Evolutionary conservation across 1,284 basidiomycete species (phyloP).

Genomic region (Xerocomus amazonicus): DNA sequence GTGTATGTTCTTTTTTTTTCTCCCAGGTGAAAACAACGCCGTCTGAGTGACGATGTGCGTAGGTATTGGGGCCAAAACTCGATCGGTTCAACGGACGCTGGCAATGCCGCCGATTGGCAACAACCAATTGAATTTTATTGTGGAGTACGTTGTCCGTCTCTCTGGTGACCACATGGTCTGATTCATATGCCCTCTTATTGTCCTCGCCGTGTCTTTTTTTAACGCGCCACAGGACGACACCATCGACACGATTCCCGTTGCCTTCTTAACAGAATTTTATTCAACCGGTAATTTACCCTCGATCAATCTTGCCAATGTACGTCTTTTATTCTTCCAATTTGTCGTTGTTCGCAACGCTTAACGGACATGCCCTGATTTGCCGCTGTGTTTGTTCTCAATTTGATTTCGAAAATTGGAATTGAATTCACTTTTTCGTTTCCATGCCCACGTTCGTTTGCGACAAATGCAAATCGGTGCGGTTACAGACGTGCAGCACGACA

Average conservation of each 20-base stretch:
- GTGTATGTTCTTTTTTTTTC: conserved; percentile 18
- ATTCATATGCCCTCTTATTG: background rate
- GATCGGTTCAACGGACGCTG: conserved; percentile 17
- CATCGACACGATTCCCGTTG: conserved; percentile 46
- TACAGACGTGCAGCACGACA: conserved; percentile 48
- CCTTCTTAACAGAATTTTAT: conserved; percentile 59
- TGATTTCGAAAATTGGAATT: background rate
- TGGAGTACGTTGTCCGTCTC: conserved; percentile 10
- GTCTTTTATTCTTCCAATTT: conserved; percentile 9
- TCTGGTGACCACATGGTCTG: background rate
- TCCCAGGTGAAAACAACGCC: background rate
- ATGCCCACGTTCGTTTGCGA: background rate
- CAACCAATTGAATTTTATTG: conserved; percentile 32
- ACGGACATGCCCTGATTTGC: conserved; percentile 1
- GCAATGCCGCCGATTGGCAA: conserved; percentile 20
- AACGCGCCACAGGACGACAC: conserved; percentile 12
- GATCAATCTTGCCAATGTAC: conserved; percentile 58
- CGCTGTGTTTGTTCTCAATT: background rate
- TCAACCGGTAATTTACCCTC: conserved; percentile 52
- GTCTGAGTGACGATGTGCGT: background rate
- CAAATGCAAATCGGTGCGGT: too few relatives aligned
- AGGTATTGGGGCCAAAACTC: conserved; percentile 35
- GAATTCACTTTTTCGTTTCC: background rate
- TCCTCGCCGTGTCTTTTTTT: background rate
- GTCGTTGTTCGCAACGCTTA: background rate